Evolutionary conservation across 768 basidiomycete species (phyloP).

Genomic region (Suillus bovinus): DNA sequence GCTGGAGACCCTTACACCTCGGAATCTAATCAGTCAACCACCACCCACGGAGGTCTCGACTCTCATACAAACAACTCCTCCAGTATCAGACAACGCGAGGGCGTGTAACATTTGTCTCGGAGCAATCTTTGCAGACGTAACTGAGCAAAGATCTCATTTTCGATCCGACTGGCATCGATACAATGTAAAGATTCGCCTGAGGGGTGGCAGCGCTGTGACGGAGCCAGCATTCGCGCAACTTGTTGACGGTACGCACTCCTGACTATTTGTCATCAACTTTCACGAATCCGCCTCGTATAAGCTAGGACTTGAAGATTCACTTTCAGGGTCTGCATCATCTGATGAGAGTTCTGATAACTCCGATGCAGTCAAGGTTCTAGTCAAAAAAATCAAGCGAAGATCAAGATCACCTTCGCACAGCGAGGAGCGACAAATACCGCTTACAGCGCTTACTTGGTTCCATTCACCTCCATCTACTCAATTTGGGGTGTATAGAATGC

Average conservation of each 20-base stretch:
- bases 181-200: conserved; percentile 84
- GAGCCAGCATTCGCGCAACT: conserved; percentile 75
- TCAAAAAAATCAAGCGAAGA: conserved; percentile 56
- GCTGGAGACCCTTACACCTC: conserved; percentile 67
- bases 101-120: conserved; percentile 76
- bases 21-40: conserved; percentile 49
- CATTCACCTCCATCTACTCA: conserved; percentile 86
- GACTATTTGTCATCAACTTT: background rate
- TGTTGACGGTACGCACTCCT: conserved; percentile 65
- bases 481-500: conserved; percentile 79
- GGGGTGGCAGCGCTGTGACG: conserved; percentile 60
- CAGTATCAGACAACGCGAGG: conserved; percentile 34
- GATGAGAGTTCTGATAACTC: conserved; percentile 58
- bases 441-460: conserved; percentile 88
- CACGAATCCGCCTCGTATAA: background rate
- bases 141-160: conserved; percentile 85
- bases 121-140: conserved; percentile 66
- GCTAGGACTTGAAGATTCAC: conserved; percentile 77
- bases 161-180: conserved; percentile 98
- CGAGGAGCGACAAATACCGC: conserved; percentile 39
- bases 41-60: conserved; percentile 34
- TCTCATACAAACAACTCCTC: conserved; percentile 32
- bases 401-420: conserved; percentile 50
- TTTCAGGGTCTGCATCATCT: conserved; percentile 90
- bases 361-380: conserved; percentile 64